Percentiles rank a stretch among this genome's conserved stretches.
phyloP scores from a whole-genome alignment of 1,284 basidiomycete genomes.

The Moesziomyces globuligerus region DNA sequence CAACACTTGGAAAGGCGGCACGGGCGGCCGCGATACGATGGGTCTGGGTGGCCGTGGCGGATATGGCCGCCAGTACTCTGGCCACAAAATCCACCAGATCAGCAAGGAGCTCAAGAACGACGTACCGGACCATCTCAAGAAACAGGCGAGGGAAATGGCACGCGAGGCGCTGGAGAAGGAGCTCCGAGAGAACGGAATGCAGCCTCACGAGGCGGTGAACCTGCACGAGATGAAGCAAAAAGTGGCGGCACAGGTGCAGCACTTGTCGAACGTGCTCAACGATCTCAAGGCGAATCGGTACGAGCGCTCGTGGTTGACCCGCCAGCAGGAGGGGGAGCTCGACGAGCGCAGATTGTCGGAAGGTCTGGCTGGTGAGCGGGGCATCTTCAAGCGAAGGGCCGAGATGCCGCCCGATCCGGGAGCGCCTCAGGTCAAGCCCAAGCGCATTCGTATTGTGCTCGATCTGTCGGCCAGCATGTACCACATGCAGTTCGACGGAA shows the following conservation, averaged over 20 bases:
- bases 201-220: conserved; percentile 62
- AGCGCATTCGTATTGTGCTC: conserved; percentile 67
- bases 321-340: conserved; percentile 68
- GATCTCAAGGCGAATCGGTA: conserved; percentile 67
- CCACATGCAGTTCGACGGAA: conserved; percentile 65
- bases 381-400: conserved; percentile 65
- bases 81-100: conserved; percentile 67
- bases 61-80: conserved; percentile 59
- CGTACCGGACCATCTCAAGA: conserved; percentile 66
- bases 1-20: conserved; percentile 68
- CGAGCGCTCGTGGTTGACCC: conserved; percentile 67
- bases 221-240: conserved; percentile 62
- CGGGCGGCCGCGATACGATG: conserved; percentile 67
- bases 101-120: conserved; percentile 64
- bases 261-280: conserved; percentile 61
- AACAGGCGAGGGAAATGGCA: conserved; percentile 68
- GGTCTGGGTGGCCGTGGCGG: conserved; percentile 67
- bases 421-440: conserved; percentile 67
- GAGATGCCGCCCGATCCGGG: conserved; percentile 65
- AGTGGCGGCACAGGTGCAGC: conserved; percentile 57
- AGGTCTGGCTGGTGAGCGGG: conserved; percentile 67
- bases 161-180: conserved; percentile 65
- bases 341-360: conserved; percentile 67
- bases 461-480: conserved; percentile 66
- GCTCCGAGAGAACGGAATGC: conserved; percentile 64